phyloP scores from a whole-genome alignment of 1,284 basidiomycete genomes.

The Apiotrichum gamsii region DNA sequence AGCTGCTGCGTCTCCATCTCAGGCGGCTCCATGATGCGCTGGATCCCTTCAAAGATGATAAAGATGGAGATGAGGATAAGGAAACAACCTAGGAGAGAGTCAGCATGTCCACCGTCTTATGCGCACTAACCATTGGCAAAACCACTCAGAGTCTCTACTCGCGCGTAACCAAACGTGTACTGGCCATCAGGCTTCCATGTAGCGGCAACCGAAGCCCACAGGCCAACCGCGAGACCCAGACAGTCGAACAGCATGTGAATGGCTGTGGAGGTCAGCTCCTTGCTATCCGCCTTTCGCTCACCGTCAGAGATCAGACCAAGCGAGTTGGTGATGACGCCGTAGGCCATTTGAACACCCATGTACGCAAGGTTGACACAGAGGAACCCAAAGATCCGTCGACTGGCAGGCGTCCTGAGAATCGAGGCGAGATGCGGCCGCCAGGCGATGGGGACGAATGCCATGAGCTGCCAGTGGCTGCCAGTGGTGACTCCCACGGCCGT shows the following conservation, averaged over 20 bases:
- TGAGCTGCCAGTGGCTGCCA: slow-evolving; percentile 13
- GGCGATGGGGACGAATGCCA: slow-evolving; percentile 21
- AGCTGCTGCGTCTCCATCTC: slow-evolving; percentile 97
- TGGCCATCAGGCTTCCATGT: slow-evolving; percentile 91
- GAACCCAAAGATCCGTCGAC: slow-evolving; percentile 94
- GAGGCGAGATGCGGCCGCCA: slow-evolving; percentile 71
- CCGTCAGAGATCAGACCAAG: slow-evolving; percentile 95
- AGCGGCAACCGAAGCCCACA: slow-evolving; percentile 95
- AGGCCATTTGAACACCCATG: slow-evolving; percentile 92
- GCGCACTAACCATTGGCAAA: slow-evolving; percentile 78
- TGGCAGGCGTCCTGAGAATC: slow-evolving; percentile 83
- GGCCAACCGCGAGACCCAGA: slow-evolving; percentile 90
- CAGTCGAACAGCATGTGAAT: slow-evolving; percentile 99
- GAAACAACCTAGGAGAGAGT: slow-evolving; percentile 54
- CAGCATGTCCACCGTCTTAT: not conserved
- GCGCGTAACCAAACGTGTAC: slow-evolving; percentile 93
- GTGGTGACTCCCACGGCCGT: not conserved
- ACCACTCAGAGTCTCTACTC: slow-evolving; percentile 98
- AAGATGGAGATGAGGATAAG: slow-evolving; percentile 94
- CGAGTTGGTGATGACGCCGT: slow-evolving; percentile 96
- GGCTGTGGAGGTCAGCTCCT: slow-evolving; percentile 54
- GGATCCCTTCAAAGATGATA: slow-evolving; percentile 96
- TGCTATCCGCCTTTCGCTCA: slow-evolving; percentile 46
- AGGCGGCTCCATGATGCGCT: slow-evolving; percentile 88
- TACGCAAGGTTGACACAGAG: slow-evolving; percentile 89